Evolutionary conservation across 495 filamentous ascomycete genomes (phyloP), one percentile per base, ranked within the genome.

Genomic region (Neurospora sp.): DNA sequence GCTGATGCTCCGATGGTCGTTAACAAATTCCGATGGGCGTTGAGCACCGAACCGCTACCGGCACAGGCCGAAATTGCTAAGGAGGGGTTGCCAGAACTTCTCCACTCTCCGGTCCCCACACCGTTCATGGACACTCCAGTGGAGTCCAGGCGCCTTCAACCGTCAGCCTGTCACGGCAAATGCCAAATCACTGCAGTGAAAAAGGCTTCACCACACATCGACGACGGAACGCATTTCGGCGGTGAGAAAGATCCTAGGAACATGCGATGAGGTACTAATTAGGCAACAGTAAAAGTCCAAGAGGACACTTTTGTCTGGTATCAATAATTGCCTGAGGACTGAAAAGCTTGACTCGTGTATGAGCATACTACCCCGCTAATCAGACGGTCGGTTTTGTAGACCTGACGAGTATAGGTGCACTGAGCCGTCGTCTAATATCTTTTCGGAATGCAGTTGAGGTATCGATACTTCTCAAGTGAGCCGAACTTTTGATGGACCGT

Each of bases 41-140:
- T 61, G 53, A 14, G 22, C 53, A 16, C 53, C 53, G 53, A 61
- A 61, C 31, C 53, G 53, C 53, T 61, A 61, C 22, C 53, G 53
- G 53, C 53, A 61, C 53, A 61, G 40, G 40, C 39, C 61, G 71
- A 72, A 70, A 72, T 72, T 72, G 71, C 22, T 70, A 72, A 72
- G 59, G 71, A 72, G 65, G 65, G 35, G 69, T 37, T 31, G 40
- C 71, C 16, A 35, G 20, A 40, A 70, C 45, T 39, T 41, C 31
- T 61, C 22, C 53, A 61, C 53, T 16, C 44, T 45, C 12, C 22
- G 2, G 20, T 59, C 48, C 48, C n/a, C n/a, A 12, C 44, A 20
- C 44, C 4, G 44, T 48, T 22, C 44, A 48, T 22, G 20, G 45
- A 53, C 20, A 9, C 20, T 59, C 48, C 20, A 27, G 48, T 59